Percentiles rank a stretch among this genome's conserved stretches.
These are phyloP conservation scores for Geotrichum phurueaensis DNA, from an alignment of 1,139 yeast species.

Conservation along the genomic window DNA sequence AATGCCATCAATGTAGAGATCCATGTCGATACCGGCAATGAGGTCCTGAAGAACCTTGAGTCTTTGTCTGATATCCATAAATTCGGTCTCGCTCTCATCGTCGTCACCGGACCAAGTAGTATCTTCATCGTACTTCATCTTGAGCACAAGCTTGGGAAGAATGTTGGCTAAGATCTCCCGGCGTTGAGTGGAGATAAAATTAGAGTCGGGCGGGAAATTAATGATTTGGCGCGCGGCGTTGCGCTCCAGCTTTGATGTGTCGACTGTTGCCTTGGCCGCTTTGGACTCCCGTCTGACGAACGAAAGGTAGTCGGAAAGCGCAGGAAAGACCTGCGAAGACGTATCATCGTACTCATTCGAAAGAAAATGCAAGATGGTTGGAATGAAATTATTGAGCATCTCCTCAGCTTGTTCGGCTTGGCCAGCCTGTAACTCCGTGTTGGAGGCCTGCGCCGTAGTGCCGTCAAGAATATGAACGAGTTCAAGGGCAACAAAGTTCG, in stretches of 20 bases:
- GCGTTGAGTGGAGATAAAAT: slow-evolving; percentile 35
- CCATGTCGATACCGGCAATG: slow-evolving; percentile 69
- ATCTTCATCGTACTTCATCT: slow-evolving; percentile 73
- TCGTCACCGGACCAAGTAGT: slow-evolving; percentile 42
- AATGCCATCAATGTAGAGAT: slow-evolving; percentile 63
- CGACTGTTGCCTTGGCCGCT: slow-evolving; percentile 28
- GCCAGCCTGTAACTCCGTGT: slow-evolving; percentile 18
- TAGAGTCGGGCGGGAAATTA: slow-evolving; percentile 30
- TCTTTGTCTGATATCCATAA: slow-evolving; percentile 66
- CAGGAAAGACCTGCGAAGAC: slow-evolving; percentile 74
- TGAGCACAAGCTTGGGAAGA: slow-evolving; percentile 62
- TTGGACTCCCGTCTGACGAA: slow-evolving; percentile 54
- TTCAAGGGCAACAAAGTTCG: slow-evolving; percentile 72
- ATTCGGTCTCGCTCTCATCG: slow-evolving; percentile 50
- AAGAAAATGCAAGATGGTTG: slow-evolving; percentile 63
- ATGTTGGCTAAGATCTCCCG: slow-evolving; percentile 53
- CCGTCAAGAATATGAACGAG: slow-evolving; percentile 59
- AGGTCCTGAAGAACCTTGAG: slow-evolving; percentile 82
- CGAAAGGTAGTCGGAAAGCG: slow-evolving; percentile 66
- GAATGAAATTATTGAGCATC: slow-evolving; percentile 57
- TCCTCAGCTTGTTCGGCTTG: slow-evolving; percentile 36
- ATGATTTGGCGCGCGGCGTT: slow-evolving; percentile 26
- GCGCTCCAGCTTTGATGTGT: slow-evolving; percentile 25
- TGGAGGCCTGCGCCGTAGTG: slow-evolving; percentile 32
- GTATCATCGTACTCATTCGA: slow-evolving; percentile 85